Percentiles rank a stretch among this genome's conserved stretches.
phyloP scores from a whole-genome alignment of 2,329 filamentous ascomycete genomes.

The Penicillium rolfsii region DNA sequence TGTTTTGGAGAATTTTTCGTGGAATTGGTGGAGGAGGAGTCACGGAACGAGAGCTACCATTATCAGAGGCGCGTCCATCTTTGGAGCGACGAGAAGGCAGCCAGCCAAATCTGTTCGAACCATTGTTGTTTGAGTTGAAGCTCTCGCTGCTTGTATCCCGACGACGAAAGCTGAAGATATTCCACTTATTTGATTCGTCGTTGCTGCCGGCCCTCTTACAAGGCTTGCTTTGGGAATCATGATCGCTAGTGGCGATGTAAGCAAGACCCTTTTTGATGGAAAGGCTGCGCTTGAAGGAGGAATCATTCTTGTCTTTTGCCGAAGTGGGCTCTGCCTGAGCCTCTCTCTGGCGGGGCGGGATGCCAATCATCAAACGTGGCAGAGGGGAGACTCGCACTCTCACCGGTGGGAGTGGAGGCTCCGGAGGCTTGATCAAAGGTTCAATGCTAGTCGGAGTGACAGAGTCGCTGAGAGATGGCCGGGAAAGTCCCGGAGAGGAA shows the following conservation, averaged over 20 bases:
- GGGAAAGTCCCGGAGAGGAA: neutral
- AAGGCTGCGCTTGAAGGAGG: conserved; percentile 12
- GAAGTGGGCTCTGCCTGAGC: neutral
- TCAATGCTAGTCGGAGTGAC: conserved; percentile 5
- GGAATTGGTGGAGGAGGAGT: conserved; percentile 15
- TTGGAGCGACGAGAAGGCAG: conserved; percentile 8
- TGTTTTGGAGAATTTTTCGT: neutral
- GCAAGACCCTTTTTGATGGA: conserved; percentile 18
- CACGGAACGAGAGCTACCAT: conserved; percentile 6
- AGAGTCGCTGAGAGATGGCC: neutral
- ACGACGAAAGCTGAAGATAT: conserved; percentile 25
- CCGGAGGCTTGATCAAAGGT: conserved; percentile 4
- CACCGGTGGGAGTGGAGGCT: neutral
- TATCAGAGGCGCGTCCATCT: neutral
- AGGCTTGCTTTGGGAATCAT: conserved; percentile 9
- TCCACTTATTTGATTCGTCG: conserved; percentile 22
- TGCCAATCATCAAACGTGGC: neutral
- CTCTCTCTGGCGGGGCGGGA: neutral
- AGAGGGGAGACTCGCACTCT: neutral
- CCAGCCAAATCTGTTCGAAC: conserved; percentile 15
- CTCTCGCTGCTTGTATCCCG: conserved; percentile 11
- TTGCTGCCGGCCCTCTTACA: neutral
- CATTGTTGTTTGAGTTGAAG: neutral
- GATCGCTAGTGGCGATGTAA: conserved; percentile 3
- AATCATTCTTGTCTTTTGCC: neutral